Conservation (phyloP, 129 eudicot species). For the Silybum marianum region DNA sequence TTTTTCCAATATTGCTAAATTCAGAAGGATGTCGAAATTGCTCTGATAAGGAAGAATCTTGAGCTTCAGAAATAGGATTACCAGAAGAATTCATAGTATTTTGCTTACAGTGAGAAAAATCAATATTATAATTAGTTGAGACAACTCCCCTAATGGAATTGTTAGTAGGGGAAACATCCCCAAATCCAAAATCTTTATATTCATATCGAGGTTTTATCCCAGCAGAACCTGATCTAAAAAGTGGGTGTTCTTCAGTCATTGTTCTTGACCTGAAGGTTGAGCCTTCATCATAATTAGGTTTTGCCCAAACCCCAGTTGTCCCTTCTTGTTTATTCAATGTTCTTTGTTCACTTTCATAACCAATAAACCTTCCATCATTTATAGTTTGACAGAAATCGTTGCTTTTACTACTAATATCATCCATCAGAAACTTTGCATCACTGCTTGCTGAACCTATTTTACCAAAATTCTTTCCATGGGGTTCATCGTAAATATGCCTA, state of each 20-base stretch:
- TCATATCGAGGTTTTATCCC: background rate
- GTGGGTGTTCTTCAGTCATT: background rate
- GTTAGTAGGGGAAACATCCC: slow-evolving; percentile 5
- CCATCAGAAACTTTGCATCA: slow-evolving; percentile 12
- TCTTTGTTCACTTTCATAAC: slow-evolving; percentile 24
- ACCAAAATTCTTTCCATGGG: slow-evolving; percentile 9
- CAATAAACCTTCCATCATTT: slow-evolving; percentile 13
- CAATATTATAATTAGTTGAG: slow-evolving; percentile 4
- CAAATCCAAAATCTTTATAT: slow-evolving; percentile 23
- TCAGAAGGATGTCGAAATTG: slow-evolving; percentile 3
- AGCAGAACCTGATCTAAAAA: background rate
- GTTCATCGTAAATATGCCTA: slow-evolving; percentile 18
- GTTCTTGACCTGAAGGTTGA: background rate
- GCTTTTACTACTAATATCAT: slow-evolving; percentile 10
- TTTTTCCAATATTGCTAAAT: background rate
- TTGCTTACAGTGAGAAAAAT: slow-evolving; percentile 17
- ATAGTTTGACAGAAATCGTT: slow-evolving; percentile 14
- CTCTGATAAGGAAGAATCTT: background rate
- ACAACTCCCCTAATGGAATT: slow-evolving; percentile 7
- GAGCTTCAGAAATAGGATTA: slow-evolving; percentile 16
- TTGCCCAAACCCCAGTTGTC: background rate
- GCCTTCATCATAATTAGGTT: slow-evolving; percentile 1
- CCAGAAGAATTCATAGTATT: slow-evolving; percentile 7
- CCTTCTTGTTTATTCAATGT: slow-evolving; percentile 11
- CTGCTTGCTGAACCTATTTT: no score